Evolutionary conservation across 352 stramenopile genomes (phyloP), one percentile per base, ranked within the genome.

Genomic region (Aphanomyces cochlioides): DNA sequence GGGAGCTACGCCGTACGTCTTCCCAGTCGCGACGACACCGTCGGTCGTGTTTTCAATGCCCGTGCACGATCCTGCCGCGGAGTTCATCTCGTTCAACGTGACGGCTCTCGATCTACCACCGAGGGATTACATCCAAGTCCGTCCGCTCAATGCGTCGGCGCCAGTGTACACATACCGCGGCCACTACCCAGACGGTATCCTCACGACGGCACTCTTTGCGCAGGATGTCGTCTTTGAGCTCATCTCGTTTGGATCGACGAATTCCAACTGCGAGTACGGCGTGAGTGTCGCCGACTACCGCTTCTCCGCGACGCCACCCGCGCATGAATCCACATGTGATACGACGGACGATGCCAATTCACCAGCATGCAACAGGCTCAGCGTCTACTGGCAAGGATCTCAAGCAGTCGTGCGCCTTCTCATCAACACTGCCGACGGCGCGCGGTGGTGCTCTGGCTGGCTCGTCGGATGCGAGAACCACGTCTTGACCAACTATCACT

Each of bases 391-490:
- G 38, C 59, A 45, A 17, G 59, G 59, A 7, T 19, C 79, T 71
- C 43, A 61, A 77, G 59, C 84, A 1, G 78, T 93, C 12, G 73
- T 73, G 21, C 81, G 85, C 3, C 64, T 93, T 45, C 69, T 91
- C 10, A 90, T 89, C 17, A 67, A 67, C 43, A 34, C 19, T 6
- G 17, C 59, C 39, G 69, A 61, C 19, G 76, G 78, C 3, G 83
- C 75, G 5, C 89, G 77, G 48, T 92, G 88, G 47, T 93, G 86
- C 69, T 91, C 82, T 19, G 86, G 86, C 15, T 93, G 83, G 83
- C 72, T 93, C 5, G 7, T 92, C 39, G 86, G 86, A 8, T 72
- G 73, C 45, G 77, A 73, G 8, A 90, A 88, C 67, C 74, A 89
- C 72, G 66, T 91, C 66, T 56, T 91, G 45, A 90, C 84, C 1